Conservation (phyloP, 2,329 filamentous ascomycete genomes). For the Aspergillus pseudoviridinutans region DNA sequence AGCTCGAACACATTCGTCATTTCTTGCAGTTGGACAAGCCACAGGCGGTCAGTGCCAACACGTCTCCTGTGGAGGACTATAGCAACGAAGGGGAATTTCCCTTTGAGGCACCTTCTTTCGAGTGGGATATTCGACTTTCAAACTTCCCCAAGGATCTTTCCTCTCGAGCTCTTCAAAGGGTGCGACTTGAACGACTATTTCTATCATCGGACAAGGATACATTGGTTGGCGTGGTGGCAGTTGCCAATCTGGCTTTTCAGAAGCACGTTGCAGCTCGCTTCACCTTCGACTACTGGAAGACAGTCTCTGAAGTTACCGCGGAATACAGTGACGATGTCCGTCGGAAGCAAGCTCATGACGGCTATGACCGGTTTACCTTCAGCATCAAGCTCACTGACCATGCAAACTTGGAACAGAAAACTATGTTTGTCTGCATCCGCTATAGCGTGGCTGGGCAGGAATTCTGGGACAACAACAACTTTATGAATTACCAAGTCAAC, state of each 20-base stretch:
- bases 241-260: conserved; percentile 84
- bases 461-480: conserved; percentile 91
- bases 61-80: conserved; percentile 84
- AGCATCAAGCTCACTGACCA: conserved; percentile 89
- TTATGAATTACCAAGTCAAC: conserved; percentile 87
- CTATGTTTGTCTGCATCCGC: conserved; percentile 83
- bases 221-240: conserved; percentile 76
- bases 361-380: conserved; percentile 88
- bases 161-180: conserved; percentile 57
- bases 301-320: conserved; percentile 87
- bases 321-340: conserved; percentile 79
- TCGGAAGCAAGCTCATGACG: conserved; percentile 58
- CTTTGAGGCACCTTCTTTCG: conserved; percentile 62
- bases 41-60: conserved; percentile 90
- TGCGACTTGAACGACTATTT: conserved; percentile 82
- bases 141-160: conserved; percentile 74
- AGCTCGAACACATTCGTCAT: conserved; percentile 92
- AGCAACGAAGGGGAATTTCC: conserved; percentile 88
- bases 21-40: conserved; percentile 92
- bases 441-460: conserved; percentile 82
- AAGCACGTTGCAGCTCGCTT: conserved; percentile 90
- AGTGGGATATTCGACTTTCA: conserved; percentile 81
- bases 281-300: conserved; percentile 98
- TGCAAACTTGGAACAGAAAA: conserved; percentile 87
- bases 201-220: conserved; percentile 84